phyloP scores from a whole-genome alignment of 2,329 filamentous ascomycete genomes.

The Colletotrichum brevisporum region DNA sequence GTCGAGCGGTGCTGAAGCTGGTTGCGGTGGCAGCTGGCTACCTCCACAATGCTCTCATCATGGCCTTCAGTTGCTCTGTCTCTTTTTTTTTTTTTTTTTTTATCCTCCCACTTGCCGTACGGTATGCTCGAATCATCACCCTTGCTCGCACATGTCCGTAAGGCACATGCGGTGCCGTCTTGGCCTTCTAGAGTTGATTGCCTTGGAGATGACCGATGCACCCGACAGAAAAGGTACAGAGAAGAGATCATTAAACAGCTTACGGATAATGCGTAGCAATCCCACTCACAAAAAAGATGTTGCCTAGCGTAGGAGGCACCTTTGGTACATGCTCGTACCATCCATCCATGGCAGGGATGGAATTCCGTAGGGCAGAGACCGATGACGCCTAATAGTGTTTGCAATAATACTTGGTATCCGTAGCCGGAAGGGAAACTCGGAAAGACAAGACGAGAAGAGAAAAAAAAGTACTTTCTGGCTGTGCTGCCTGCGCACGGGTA shows the following conservation, averaged over 20 bases:
- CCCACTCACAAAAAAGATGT: not conserved
- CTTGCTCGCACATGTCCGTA: constrained; percentile 28
- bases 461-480: constrained; percentile 12
- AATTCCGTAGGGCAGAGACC: constrained; percentile 20
- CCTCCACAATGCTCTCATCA: not conserved
- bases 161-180: constrained; percentile 25
- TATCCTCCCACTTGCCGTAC: constrained; percentile 28
- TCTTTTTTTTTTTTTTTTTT: no score
- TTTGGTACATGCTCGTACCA: no score
- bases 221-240: not conserved
- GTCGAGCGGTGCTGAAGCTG: constrained; percentile 8
- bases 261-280: no score
- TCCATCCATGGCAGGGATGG: constrained; percentile 8
- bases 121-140: constrained; percentile 29
- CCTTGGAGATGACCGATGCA: constrained; percentile 32
- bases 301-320: no score
- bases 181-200: not conserved
- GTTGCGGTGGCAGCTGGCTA: not conserved
- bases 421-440: not conserved
- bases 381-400: constrained; percentile 12
- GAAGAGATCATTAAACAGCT: no score
- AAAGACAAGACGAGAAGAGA: not conserved
- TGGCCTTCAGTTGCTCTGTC: no score
- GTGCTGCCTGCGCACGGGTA: constrained; percentile 36
- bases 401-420: no score